phyloP scores from a whole-genome alignment of 345 rosid species.

The Pseudoturritis turrita region DNA sequence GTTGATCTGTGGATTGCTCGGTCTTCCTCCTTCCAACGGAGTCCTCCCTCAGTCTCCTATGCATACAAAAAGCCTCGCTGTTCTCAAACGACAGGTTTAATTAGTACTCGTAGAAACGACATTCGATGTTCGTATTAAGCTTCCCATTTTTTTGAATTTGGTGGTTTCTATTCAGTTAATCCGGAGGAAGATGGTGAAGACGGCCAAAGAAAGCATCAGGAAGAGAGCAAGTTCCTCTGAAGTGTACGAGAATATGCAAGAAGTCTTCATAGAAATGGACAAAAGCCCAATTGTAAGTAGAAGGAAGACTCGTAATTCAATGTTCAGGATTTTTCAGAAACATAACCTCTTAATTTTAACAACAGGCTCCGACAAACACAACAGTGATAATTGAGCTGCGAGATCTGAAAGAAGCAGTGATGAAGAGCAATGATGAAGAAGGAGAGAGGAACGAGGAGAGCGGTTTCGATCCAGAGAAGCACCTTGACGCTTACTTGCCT shows the following conservation, averaged over 20 bases:
- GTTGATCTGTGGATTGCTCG: slow-evolving; percentile 73
- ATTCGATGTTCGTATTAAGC: not conserved
- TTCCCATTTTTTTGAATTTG: not conserved
- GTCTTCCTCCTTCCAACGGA: slow-evolving; percentile 83
- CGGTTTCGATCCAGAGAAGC: slow-evolving; percentile 72
- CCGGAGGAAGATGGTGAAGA: slow-evolving; percentile 62
- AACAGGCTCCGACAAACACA: slow-evolving; percentile 30
- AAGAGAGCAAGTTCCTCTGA: slow-evolving; percentile 54
- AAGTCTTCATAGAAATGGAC: slow-evolving; percentile 63
- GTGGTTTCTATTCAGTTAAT: slow-evolving; percentile 41
- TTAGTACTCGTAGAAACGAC: not conserved
- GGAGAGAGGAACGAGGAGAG: slow-evolving; percentile 14
- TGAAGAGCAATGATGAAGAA: slow-evolving; percentile 39
- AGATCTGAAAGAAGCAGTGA: slow-evolving; percentile 67
- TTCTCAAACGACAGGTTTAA: slow-evolving; percentile 49
- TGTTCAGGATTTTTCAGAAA: not conserved
- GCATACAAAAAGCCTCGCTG: slow-evolving; percentile 90
- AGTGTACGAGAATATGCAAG: slow-evolving; percentile 67
- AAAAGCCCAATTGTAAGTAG: slow-evolving; percentile 47
- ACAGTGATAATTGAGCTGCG: slow-evolving; percentile 49
- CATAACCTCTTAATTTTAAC: not conserved
- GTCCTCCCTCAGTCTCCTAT: slow-evolving; percentile 95
- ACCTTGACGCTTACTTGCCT: slow-evolving; percentile 75
- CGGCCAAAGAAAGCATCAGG: slow-evolving; percentile 66
- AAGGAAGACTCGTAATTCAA: not conserved